Percentiles rank a stretch among this genome's conserved stretches.
Conservation (phyloP, 805 yeast genomes). For the Cyberlindnera japonica region DNA sequence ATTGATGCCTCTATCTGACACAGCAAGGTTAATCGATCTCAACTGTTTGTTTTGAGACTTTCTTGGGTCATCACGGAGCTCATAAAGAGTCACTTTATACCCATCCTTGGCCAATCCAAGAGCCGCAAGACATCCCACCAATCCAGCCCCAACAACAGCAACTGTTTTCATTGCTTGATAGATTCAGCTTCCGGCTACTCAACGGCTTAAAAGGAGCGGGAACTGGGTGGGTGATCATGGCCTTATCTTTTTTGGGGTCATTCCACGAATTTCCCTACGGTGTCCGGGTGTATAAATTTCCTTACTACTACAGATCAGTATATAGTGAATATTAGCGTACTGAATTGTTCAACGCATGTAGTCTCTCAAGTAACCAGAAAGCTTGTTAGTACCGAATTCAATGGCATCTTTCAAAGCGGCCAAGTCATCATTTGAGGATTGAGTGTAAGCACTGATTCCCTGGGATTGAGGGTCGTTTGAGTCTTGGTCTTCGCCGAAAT, state of each 20-base stretch:
- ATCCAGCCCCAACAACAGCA: conserved; percentile 83
- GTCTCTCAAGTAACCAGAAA: conserved; percentile 83
- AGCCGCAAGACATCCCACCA: conserved; percentile 83
- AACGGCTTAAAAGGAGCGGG: too few species aligned
- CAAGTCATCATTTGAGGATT: conserved; percentile 84
- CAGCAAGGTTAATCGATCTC: conserved; percentile 81
- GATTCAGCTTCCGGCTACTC: too few species aligned
- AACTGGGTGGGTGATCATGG: too few species aligned
- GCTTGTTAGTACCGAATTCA: conserved; percentile 89
- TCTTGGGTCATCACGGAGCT: conserved; percentile 67
- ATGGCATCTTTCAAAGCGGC: conserved; percentile 86
- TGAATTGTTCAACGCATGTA: conserved; percentile 60
- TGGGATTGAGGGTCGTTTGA: conserved; percentile 34
- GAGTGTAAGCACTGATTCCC: conserved; percentile 62
- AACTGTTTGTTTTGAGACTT: conserved; percentile 36
- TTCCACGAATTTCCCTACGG: too few species aligned
- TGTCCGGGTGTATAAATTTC: too few species aligned
- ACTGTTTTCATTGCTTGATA: conserved; percentile 24
- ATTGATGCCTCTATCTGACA: conserved; percentile 77
- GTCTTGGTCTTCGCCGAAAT: conserved; percentile 82
- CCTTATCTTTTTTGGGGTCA: too few species aligned
- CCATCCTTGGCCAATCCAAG: conserved; percentile 75
- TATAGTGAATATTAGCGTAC: too few species aligned
- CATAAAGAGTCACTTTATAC: conserved; percentile 67
- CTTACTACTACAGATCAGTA: too few species aligned